Evolutionary conservation across 306 rosid species (phyloP).

Genomic region (Gillenia trifoliata): DNA sequence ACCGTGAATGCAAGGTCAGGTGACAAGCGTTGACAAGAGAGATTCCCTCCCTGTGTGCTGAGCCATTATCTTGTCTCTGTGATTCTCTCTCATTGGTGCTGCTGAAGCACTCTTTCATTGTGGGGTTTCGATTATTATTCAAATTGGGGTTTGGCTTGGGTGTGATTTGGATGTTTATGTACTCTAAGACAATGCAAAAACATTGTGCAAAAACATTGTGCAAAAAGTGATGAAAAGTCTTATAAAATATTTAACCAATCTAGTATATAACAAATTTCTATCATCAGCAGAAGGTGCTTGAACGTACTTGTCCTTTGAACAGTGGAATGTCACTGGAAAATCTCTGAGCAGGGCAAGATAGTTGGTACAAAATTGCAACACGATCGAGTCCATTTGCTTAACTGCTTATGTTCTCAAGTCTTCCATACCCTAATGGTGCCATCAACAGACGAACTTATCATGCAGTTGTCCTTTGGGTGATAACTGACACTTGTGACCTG

Average conservation of each 20-base stretch:
- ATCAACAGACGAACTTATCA: slow-evolving; percentile 77
- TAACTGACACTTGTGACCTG: slow-evolving; percentile 96
- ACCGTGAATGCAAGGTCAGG: too few species aligned
- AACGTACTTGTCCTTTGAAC: not conserved
- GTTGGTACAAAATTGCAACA: not conserved
- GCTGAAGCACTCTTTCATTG: too few species aligned
- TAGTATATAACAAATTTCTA: not conserved
- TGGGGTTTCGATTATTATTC: too few species aligned
- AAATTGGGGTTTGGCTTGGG: not conserved
- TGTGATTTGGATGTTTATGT: not conserved
- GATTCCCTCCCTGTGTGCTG: too few species aligned
- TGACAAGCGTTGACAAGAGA: too few species aligned
- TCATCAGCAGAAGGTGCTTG: not conserved
- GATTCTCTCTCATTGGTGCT: too few species aligned
- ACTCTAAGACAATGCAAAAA: not conserved
- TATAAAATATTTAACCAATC: not conserved
- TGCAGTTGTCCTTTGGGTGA: slow-evolving; percentile 72
- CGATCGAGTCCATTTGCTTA: not conserved
- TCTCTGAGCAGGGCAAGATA: not conserved
- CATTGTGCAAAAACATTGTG: not conserved
- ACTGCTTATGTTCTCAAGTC: slow-evolving; percentile 26
- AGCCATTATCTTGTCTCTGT: too few species aligned
- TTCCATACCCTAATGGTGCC: slow-evolving; percentile 79
- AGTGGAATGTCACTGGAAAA: not conserved
- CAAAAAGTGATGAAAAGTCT: not conserved